Conservation (phyloP, 2,329 filamentous ascomycete genomes). For the Penicillium decumbens region DNA sequence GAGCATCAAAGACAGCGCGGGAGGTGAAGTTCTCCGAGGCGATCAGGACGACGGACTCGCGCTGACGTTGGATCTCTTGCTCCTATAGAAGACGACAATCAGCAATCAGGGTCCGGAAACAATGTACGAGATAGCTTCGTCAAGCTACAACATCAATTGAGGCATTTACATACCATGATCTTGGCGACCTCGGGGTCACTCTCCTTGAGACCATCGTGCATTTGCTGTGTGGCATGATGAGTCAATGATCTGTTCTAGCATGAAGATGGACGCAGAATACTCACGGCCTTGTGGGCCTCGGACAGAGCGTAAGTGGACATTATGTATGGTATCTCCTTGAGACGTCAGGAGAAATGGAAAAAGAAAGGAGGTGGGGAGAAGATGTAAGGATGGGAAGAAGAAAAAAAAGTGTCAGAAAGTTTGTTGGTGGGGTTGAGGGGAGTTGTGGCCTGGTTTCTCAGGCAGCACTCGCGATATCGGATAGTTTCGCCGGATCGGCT, state of each 20-base stretch:
- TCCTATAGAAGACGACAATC: constrained; percentile 53
- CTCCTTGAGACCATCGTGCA: constrained; percentile 90
- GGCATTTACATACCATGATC: constrained; percentile 72
- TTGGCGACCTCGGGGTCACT: constrained; percentile 89
- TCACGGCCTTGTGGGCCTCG: constrained; percentile 61
- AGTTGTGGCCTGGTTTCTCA: constrained; percentile 19
- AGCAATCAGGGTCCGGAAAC: constrained; percentile 15
- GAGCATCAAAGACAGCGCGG: constrained; percentile 93
- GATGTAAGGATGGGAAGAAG: constrained; percentile 1
- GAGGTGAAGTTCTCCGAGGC: constrained; percentile 99
- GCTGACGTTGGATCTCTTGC: constrained; percentile 91
- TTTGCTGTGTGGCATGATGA: constrained; percentile 60
- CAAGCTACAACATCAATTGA: constrained; percentile 1
- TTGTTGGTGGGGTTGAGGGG: constrained; percentile 20
- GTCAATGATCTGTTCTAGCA: constrained; percentile 31
- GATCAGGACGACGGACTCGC: constrained; percentile 97
- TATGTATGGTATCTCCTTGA: constrained; percentile 18
- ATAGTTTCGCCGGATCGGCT: constrained; percentile 15
- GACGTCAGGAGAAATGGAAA: constrained; percentile 4
- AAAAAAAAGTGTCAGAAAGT: constrained; percentile 13
- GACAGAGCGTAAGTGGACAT: constrained; percentile 59
- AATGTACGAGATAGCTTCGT: not conserved
- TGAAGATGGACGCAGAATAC: constrained; percentile 26
- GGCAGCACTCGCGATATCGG: constrained; percentile 16
- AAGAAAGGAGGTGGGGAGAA: constrained; percentile 10